These are phyloP conservation scores for Stagonosporopsis cucurbitacearum DNA, from an alignment of 2,329 filamentous ascomycete genomes.

Conservation along the genomic window DNA sequence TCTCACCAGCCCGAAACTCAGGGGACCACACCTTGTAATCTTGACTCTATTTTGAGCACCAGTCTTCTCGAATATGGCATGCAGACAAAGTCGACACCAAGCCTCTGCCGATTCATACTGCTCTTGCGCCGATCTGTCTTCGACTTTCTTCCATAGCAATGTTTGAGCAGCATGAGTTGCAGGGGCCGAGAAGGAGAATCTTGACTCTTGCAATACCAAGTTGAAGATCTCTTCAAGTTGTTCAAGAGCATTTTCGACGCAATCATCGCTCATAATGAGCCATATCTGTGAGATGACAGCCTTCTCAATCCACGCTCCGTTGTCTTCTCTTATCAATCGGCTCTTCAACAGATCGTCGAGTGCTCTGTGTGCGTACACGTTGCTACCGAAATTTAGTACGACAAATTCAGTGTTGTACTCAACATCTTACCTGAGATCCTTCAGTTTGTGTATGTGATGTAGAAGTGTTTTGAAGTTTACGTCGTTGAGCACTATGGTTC, in stretches of 20 bases:
- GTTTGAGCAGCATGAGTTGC: slow-evolving; percentile 73
- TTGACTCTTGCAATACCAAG: slow-evolving; percentile 54
- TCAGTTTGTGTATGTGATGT: slow-evolving; percentile 71
- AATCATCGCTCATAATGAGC: slow-evolving; percentile 63
- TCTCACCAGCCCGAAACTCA: background rate
- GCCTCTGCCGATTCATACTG: slow-evolving; percentile 63
- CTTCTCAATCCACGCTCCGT: slow-evolving; percentile 70
- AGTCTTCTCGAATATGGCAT: slow-evolving; percentile 69
- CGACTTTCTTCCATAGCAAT: slow-evolving; percentile 81
- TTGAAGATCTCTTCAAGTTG: slow-evolving; percentile 55
- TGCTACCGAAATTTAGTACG: slow-evolving; percentile 35
- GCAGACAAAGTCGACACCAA: slow-evolving; percentile 76
- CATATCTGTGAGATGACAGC: slow-evolving; percentile 71
- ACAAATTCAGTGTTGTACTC: background rate
- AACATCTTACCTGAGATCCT: slow-evolving; percentile 45
- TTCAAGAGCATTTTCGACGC: slow-evolving; percentile 43
- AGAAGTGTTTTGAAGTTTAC: slow-evolving; percentile 69
- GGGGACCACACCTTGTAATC: slow-evolving; percentile 63
- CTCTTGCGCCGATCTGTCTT: slow-evolving; percentile 61
- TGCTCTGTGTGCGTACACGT: slow-evolving; percentile 51
- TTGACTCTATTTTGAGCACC: slow-evolving; percentile 72
- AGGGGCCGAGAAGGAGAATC: slow-evolving; percentile 60
- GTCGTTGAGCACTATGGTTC: slow-evolving; percentile 65
- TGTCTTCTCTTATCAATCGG: slow-evolving; percentile 60
- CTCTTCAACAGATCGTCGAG: slow-evolving; percentile 69